Conservation (phyloP, 305 asterid genomes). For the Salvia sclarea region DNA sequence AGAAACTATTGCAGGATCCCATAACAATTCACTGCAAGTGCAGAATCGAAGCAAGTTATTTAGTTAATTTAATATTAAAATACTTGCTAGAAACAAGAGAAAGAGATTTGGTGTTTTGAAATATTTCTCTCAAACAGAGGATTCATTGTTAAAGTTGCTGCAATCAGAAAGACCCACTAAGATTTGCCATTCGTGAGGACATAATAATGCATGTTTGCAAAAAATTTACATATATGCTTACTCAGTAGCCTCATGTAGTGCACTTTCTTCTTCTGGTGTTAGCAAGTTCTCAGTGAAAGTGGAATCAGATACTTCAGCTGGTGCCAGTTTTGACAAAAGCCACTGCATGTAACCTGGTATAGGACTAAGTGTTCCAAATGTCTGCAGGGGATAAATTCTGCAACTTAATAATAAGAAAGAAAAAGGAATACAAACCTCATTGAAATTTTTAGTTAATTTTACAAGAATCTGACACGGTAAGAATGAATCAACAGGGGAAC, state of each 20-base stretch:
- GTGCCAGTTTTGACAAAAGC: conserved; percentile 79
- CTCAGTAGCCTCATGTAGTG: conserved; percentile 62
- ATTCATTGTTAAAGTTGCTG: conserved; percentile 3
- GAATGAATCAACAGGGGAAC: neutral
- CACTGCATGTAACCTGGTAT: conserved; percentile 90
- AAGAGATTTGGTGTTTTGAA: conserved; percentile 14
- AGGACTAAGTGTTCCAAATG: conserved; percentile 96
- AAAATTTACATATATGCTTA: conserved; percentile 40
- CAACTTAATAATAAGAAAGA: conserved; percentile 26
- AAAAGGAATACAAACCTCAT: neutral
- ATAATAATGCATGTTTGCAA: conserved; percentile 18
- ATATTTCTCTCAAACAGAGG: neutral
- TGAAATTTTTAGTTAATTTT: conserved; percentile 16
- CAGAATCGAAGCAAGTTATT: conserved; percentile 3
- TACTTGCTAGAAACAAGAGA: conserved; percentile 4
- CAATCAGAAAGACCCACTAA: neutral
- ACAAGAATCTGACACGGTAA: conserved; percentile 3
- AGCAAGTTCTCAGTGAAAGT: conserved; percentile 77
- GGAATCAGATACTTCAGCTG: conserved; percentile 65
- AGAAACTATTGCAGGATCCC: conserved; percentile 8
- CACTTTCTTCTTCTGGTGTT: conserved; percentile 73
- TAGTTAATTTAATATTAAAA: neutral
- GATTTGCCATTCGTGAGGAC: neutral
- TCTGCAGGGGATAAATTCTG: conserved; percentile 50
- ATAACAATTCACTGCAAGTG: neutral